Conservation (phyloP, 306 rosid genomes). For the Prunus kanzakura region DNA sequence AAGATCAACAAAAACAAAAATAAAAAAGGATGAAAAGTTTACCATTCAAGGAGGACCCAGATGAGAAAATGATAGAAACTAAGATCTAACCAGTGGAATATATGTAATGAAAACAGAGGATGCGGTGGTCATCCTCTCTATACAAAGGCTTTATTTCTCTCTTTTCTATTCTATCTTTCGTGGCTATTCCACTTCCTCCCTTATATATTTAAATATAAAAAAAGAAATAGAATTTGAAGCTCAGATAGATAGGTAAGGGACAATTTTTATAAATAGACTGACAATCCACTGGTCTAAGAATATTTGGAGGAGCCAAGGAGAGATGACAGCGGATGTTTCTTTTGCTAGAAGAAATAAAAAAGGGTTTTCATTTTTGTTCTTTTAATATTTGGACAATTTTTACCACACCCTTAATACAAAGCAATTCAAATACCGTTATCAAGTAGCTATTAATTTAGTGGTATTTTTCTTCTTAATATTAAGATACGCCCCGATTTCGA, state of each 20-base stretch:
- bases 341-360: neutral
- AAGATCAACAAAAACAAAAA: constrained; percentile 24
- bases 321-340: constrained; percentile 42
- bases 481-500: too few species aligned
- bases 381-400: neutral
- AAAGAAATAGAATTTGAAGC: constrained; percentile 67
- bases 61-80: constrained; percentile 38
- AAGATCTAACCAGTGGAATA: constrained; percentile 60
- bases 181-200: constrained; percentile 80
- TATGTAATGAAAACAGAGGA: constrained; percentile 76
- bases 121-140: constrained; percentile 55
- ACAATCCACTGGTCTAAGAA: constrained; percentile 79
- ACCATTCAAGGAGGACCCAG: constrained; percentile 58
- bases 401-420: neutral
- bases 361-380: neutral
- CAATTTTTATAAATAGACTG: constrained; percentile 46
- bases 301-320: constrained; percentile 69
- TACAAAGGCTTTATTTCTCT: constrained; percentile 24
- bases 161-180: constrained; percentile 50
- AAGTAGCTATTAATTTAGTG: too few species aligned
- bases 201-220: constrained; percentile 50
- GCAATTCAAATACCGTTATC: too few species aligned
- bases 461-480: too few species aligned
- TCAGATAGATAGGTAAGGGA: constrained; percentile 39
- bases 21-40: constrained; percentile 33